Evolutionary conservation across 352 stramenopile genomes (phyloP), one percentile per base, ranked within the genome.

Genomic region (Globisporangium spiculum): DNA sequence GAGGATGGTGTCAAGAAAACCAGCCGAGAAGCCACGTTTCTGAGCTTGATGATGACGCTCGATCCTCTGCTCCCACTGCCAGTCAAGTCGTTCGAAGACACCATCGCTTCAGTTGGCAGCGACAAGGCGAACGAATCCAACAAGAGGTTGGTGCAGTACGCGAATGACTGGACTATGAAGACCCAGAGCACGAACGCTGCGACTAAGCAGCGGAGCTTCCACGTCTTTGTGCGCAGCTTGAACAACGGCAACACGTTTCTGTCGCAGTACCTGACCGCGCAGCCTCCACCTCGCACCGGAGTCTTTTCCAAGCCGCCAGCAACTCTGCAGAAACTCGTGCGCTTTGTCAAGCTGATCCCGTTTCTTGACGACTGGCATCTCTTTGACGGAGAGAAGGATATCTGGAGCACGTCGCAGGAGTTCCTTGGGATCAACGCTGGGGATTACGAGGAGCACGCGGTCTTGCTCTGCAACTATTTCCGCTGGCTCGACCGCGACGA

Each of bases 401-500:
- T 98, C 27, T 98, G 91, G 89, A 90, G 83, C 48, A 94, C 92
- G 22, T 93, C 86, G 8, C 90, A 98, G 54, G 86, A 98, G 65
- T 93, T 97, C 38, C 71, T 99, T 8, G 83, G 92, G 38, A 86
- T 98, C 59, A 81, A 93, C 18, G 89, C 87, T 7, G 94, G 92
- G 14, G 92, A 98, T 68, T 80, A 82, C 58, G 84, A 98, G 60
- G 96, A 98, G 63, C 95, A 98, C 69, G 92, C 93, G 2, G 79
- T 98, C 61, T 68, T 98, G 59, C 75, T 99, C 24, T 91, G 87
- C 56, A 98, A 98, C 58, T 97, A 86, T 48, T 91, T 98, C 59
- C 73, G 86, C 32, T 97, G 92, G 78, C 76, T 98, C n/a, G 86
- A 97, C 50, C 79, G 76, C 27, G 71, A 76, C 27, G 69, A 78